Percentiles rank a stretch among this genome's conserved stretches.
phyloP scores from a whole-genome alignment of 1,284 basidiomycete species.

The Veloboletus limbatus region DNA sequence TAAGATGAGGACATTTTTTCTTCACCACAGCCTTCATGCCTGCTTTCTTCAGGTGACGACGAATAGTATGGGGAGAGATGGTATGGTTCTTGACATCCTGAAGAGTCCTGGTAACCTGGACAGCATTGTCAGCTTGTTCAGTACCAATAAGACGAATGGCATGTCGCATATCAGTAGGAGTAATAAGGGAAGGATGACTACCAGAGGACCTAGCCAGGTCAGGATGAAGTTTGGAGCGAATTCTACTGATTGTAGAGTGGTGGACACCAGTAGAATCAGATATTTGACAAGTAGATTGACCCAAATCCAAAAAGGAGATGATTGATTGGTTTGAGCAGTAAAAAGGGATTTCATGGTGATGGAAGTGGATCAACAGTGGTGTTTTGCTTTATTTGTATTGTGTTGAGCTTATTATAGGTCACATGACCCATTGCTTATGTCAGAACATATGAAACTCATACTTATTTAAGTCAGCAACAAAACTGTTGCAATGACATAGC shows the following conservation, averaged over 20 bases:
- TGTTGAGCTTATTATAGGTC: background rate
- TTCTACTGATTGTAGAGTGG: conserved; percentile 1
- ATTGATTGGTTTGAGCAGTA: background rate
- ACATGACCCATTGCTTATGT: too few species aligned
- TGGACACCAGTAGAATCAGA: conserved; percentile 1
- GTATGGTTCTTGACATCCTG: background rate
- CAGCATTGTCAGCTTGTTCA: background rate
- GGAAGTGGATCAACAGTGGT: background rate
- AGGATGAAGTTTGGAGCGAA: background rate
- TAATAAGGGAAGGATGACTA: too few species aligned
- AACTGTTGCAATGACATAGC: too few species aligned
- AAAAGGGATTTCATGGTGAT: too few species aligned
- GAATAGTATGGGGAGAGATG: background rate
- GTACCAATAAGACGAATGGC: background rate
- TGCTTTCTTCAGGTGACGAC: background rate
- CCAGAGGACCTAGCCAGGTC: conserved; percentile 1
- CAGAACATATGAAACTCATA: too few species aligned
- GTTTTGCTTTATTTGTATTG: background rate
- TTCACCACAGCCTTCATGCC: too few species aligned
- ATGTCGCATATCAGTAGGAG: background rate
- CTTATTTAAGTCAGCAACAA: too few species aligned
- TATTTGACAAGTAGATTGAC: background rate
- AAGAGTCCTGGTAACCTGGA: too few species aligned
- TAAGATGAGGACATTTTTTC: too few species aligned
- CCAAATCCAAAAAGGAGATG: conserved; percentile 1